Evolutionary conservation across 2,329 filamentous ascomycete species (phyloP).

Genomic region (Knufia petricola): DNA sequence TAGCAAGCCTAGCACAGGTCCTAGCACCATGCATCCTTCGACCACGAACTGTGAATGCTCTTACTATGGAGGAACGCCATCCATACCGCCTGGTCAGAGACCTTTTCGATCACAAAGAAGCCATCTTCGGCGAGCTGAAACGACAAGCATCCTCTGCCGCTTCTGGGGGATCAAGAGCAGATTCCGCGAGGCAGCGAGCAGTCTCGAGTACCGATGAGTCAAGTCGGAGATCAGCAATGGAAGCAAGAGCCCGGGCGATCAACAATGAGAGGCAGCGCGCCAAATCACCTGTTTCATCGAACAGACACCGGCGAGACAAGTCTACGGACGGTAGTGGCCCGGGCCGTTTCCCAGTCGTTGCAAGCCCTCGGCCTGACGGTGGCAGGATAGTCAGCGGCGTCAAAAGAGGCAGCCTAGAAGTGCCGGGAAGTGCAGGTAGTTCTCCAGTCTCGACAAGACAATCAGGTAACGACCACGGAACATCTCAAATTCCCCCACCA

Average conservation of each 20-base stretch:
- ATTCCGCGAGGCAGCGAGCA: conserved; percentile 45
- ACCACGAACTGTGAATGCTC: conserved; percentile 73
- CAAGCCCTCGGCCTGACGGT: conserved; percentile 64
- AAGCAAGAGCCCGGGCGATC: conserved; percentile 78
- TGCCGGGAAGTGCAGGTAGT: conserved; percentile 53
- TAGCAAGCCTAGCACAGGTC: conserved; percentile 60
- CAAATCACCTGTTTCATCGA: conserved; percentile 52
- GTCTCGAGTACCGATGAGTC: conserved; percentile 74
- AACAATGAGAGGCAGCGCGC: conserved; percentile 63
- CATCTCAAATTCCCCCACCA: conserved; percentile 17
- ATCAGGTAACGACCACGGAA: conserved; percentile 10
- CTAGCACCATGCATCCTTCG: conserved; percentile 81
- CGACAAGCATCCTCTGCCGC: conserved; percentile 43
- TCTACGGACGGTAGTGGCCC: conserved; percentile 50
- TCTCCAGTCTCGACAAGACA: conserved; percentile 32
- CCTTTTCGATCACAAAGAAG: conserved; percentile 84
- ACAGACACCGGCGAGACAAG: conserved; percentile 65
- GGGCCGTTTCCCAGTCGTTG: conserved; percentile 59
- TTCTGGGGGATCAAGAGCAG: not conserved
- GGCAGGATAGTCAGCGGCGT: conserved; percentile 28
- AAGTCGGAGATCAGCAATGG: conserved; percentile 85
- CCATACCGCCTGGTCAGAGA: conserved; percentile 83
- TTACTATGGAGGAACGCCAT: conserved; percentile 94
- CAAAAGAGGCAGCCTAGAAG: conserved; percentile 64
- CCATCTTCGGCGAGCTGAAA: conserved; percentile 93